A percentile compares a stretch with the other conserved stretches of the same genome.
These are phyloP conservation scores for Gossypium trilobum DNA, from an alignment of 441 rosid species.

Conservation along the genomic window DNA sequence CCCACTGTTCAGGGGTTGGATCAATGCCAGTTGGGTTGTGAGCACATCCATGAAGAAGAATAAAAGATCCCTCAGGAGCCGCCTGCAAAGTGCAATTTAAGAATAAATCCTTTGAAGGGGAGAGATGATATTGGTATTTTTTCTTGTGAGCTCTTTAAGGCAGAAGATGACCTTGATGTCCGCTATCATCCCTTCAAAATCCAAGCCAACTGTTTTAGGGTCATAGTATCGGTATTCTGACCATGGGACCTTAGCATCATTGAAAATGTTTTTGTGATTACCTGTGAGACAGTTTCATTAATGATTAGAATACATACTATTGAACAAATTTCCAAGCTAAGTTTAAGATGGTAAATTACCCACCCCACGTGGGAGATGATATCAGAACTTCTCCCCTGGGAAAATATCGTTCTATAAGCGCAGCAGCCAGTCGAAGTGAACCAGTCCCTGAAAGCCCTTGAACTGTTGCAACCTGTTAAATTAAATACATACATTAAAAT, in stretches of 20 bases:
- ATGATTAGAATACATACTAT: background rate
- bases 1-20: constrained; percentile 92
- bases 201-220: constrained; percentile 93
- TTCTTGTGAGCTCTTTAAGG: background rate
- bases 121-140: background rate
- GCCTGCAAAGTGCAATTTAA: constrained; percentile 35
- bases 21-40: constrained; percentile 98
- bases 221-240: constrained; percentile 90
- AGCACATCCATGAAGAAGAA: constrained; percentile 96
- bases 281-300: constrained; percentile 38
- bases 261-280: constrained; percentile 91
- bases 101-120: background rate
- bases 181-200: constrained; percentile 89
- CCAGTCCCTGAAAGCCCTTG: constrained; percentile 98
- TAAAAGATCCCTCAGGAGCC: constrained; percentile 86
- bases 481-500: background rate
- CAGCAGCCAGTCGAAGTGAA: constrained; percentile 83
- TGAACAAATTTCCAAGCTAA: background rate
- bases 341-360: constrained; percentile 13
- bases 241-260: constrained; percentile 93
- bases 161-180: constrained; percentile 60
- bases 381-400: constrained; percentile 79
- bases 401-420: constrained; percentile 81
- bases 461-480: constrained; percentile 76
- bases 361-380: constrained; percentile 95